These are phyloP conservation scores for Penicillium capsulatum DNA, from an alignment of 2,329 filamentous ascomycete species.

Conservation along the genomic window DNA sequence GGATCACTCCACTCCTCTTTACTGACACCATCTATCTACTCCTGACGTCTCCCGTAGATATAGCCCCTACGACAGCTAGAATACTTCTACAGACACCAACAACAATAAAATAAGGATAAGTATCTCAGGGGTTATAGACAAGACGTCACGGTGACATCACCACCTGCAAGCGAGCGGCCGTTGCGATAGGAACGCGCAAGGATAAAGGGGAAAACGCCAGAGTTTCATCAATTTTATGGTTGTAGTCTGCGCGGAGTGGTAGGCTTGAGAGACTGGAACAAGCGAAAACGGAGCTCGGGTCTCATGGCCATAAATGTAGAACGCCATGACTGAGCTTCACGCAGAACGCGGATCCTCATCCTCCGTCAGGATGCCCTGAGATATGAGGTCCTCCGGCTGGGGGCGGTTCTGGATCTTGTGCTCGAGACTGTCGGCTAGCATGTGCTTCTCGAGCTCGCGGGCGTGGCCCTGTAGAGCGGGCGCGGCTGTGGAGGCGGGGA, in stretches of 20 bases:
- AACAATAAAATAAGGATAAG: neutral
- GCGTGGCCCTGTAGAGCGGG: conserved; percentile 76
- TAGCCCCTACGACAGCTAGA: no score
- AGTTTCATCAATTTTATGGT: neutral
- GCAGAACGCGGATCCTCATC: conserved; percentile 47
- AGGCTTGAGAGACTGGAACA: no score
- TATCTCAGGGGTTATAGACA: conserved; percentile 3
- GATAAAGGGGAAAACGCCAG: neutral
- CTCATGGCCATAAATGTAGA: neutral
- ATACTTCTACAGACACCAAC: neutral
- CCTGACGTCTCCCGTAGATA: no score
- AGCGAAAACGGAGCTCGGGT: no score
- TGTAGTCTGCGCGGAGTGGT: neutral
- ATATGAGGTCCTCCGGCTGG: conserved; percentile 68
- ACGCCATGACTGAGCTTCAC: neutral
- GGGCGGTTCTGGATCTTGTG: conserved; percentile 79
- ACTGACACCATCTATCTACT: no score
- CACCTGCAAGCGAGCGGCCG: conserved; percentile 5
- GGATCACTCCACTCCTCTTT: no score
- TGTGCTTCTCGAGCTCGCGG: conserved; percentile 79
- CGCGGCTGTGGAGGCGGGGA: conserved; percentile 71
- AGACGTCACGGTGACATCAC: conserved; percentile 23
- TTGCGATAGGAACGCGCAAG: neutral
- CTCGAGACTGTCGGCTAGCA: conserved; percentile 81
- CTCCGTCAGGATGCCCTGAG: conserved; percentile 72